These are phyloP conservation scores for Coniosporium apollinis DNA, from an alignment of 495 filamentous ascomycete genomes.

Conservation along the genomic window DNA sequence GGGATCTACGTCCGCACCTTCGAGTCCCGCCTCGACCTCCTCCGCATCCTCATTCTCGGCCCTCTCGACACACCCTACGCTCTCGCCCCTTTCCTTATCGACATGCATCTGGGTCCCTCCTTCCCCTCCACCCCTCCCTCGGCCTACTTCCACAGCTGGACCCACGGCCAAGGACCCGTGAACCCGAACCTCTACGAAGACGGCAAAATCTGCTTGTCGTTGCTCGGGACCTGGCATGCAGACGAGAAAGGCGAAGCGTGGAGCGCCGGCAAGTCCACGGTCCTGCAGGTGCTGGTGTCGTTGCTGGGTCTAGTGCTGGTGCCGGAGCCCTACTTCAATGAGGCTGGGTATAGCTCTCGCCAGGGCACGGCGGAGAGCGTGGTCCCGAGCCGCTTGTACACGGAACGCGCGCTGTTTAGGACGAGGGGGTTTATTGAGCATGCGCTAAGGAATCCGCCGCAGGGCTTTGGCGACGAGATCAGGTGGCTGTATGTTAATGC, in stretches of 20 bases:
- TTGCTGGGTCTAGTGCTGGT: constrained; percentile 44
- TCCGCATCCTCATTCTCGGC: constrained; percentile 42
- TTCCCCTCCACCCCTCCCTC: constrained; percentile 34
- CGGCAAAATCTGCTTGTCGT: constrained; percentile 41
- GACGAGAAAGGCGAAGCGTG: constrained; percentile 35
- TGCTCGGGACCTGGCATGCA: constrained; percentile 44
- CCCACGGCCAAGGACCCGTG: constrained; percentile 30
- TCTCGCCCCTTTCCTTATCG: constrained; percentile 42
- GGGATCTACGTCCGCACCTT: constrained; percentile 42
- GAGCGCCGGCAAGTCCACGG: constrained; percentile 31
- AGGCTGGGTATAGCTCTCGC: constrained; percentile 39
- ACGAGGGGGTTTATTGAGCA: constrained; percentile 35
- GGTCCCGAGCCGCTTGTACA: constrained; percentile 34
- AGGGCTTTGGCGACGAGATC: constrained; percentile 33
- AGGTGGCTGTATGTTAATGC: constrained; percentile 29
- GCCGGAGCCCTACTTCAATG: constrained; percentile 45
- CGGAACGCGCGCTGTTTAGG: constrained; percentile 37
- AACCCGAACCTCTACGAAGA: constrained; percentile 51
- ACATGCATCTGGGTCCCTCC: constrained; percentile 29
- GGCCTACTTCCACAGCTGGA: constrained; percentile 42
- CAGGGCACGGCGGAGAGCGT: constrained; percentile 25
- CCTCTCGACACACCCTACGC: constrained; percentile 45
- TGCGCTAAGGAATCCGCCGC: constrained; percentile 26
- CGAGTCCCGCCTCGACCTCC: constrained; percentile 39
- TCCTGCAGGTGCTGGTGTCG: constrained; percentile 44